Conservation (phyloP, 2,329 filamentous ascomycete species). For the Fonsecaea multimorphosa region DNA sequence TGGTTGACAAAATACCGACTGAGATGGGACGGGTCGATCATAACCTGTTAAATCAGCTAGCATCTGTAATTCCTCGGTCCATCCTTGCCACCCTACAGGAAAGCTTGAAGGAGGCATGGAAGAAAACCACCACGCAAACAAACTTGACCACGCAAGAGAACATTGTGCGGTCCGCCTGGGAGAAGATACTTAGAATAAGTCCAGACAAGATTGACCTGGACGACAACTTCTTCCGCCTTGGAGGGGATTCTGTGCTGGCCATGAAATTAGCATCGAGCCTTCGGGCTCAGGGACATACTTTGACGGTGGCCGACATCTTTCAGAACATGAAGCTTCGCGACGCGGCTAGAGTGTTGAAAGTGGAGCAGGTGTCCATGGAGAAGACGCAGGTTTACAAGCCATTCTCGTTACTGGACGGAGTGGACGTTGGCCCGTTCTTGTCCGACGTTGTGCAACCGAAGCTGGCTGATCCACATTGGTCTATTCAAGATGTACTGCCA, state of each 20-base stretch:
- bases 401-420: constrained; percentile 57
- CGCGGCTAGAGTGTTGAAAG: constrained; percentile 54
- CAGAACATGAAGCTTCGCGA: constrained; percentile 53
- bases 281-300: constrained; percentile 30
- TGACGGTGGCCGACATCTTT: constrained; percentile 43
- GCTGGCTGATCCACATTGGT: constrained; percentile 59
- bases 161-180: constrained; percentile 19
- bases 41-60: constrained; percentile 48
- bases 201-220: constrained; percentile 43
- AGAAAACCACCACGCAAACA: constrained; percentile 41
- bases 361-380: constrained; percentile 18
- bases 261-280: constrained; percentile 41
- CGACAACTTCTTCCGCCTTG: constrained; percentile 43
- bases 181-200: constrained; percentile 47
- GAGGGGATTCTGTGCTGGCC: constrained; percentile 43
- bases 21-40: constrained; percentile 44
- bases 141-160: constrained; percentile 46
- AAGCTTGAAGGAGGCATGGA: constrained; percentile 45
- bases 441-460: constrained; percentile 58
- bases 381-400: constrained; percentile 47
- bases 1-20: constrained; percentile 43
- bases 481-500: constrained; percentile 63
- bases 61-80: constrained; percentile 44
- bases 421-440: constrained; percentile 54
- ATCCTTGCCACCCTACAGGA: constrained; percentile 35